These are phyloP conservation scores for Coemansia guatemalensis DNA, from an alignment of 192 early-diverging fungal genomes.

Conservation along the genomic window DNA sequence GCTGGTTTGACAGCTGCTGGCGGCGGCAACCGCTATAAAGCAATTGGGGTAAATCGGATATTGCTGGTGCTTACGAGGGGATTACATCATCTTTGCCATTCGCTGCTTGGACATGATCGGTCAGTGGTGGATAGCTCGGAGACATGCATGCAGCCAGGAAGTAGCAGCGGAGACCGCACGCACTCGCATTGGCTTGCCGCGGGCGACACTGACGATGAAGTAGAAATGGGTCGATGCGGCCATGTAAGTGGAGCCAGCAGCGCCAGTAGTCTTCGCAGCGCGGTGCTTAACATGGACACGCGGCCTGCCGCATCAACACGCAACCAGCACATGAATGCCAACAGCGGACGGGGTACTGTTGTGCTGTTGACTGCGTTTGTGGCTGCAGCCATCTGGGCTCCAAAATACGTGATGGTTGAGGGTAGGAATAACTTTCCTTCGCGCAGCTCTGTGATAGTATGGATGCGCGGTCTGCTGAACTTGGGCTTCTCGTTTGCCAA, in stretches of 20 bases:
- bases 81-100: not conserved
- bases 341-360: slow-evolving; percentile 1
- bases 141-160: not conserved
- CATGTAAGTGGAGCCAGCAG: slow-evolving; percentile 11
- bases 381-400: slow-evolving; percentile 27
- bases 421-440: not conserved
- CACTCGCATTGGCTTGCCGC: not conserved
- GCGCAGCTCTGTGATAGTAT: not conserved
- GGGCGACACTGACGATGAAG: not conserved
- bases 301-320: not conserved
- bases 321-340: not conserved
- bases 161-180: slow-evolving; percentile 1
- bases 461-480: not conserved
- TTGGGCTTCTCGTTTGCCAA: slow-evolving; percentile 12
- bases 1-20: not conserved
- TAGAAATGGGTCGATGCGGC: not conserved
- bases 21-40: not conserved
- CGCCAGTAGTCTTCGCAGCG: slow-evolving; percentile 3
- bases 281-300: not conserved
- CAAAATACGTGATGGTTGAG: slow-evolving; percentile 13
- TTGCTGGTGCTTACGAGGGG: not conserved
- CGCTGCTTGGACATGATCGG: not conserved
- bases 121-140: not conserved
- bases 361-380: not conserved
- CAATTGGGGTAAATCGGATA: not conserved